phyloP scores from a whole-genome alignment of 768 basidiomycete species.

The Amanita polypyramis region DNA sequence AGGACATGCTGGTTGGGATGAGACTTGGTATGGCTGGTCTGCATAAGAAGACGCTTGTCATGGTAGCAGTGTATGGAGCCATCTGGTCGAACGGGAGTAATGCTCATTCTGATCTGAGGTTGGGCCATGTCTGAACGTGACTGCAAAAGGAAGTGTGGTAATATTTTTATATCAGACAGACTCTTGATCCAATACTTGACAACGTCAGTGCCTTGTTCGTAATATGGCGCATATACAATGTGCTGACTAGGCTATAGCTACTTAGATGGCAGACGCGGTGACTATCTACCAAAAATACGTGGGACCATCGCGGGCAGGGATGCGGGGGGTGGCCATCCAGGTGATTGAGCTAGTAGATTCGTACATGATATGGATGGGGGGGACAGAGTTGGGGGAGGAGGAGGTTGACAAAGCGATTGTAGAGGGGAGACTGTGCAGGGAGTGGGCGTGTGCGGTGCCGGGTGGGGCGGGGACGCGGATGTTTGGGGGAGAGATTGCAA shows the following conservation, averaged over 20 bases:
- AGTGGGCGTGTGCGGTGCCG: slow-evolving; percentile 85
- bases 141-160: background rate
- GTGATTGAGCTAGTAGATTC: slow-evolving; percentile 57
- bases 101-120: background rate
- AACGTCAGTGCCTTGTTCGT: too few species aligned
- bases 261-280: slow-evolving; percentile 16
- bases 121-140: background rate
- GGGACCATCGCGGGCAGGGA: slow-evolving; percentile 34
- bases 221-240: too few species aligned
- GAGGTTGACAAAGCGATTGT: slow-evolving; percentile 37
- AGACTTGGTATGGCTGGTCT: slow-evolving; percentile 5
- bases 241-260: too few species aligned
- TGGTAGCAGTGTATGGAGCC: slow-evolving; percentile 24
- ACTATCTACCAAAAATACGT: slow-evolving; percentile 39
- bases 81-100: slow-evolving; percentile 17
- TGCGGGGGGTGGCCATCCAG: slow-evolving; percentile 55
- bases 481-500: background rate
- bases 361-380: slow-evolving; percentile 78
- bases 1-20: slow-evolving; percentile 27
- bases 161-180: too few species aligned
- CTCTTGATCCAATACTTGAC: too few species aligned
- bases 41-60: background rate
- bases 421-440: slow-evolving; percentile 50
- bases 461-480: slow-evolving; percentile 15
- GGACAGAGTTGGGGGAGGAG: slow-evolving; percentile 35